Conservation (phyloP, 1,284 basidiomycete genomes). For the Jaminaea rosea region DNA sequence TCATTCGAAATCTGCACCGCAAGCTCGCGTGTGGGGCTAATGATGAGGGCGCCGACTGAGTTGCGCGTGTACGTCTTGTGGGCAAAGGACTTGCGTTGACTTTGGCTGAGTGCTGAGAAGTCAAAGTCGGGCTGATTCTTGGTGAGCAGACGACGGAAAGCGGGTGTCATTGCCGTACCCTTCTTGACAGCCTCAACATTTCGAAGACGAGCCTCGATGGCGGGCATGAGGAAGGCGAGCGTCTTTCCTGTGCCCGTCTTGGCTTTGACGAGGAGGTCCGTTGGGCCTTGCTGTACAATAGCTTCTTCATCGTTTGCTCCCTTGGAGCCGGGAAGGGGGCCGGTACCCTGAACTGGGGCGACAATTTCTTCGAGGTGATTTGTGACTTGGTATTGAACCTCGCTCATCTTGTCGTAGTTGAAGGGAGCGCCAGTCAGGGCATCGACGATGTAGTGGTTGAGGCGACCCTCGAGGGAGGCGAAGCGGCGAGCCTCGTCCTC, state of each 20-base stretch:
- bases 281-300: conserved; percentile 33
- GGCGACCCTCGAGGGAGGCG: conserved; percentile 24
- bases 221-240: conserved; percentile 45
- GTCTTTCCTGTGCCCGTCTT: conserved; percentile 47
- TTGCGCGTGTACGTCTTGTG: conserved; percentile 29
- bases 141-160: conserved; percentile 20
- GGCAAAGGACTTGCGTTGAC: conserved; percentile 13
- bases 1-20: conserved; percentile 89
- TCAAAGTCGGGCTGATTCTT: conserved; percentile 40
- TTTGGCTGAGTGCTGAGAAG: conserved; percentile 20
- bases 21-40: conserved; percentile 88
- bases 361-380: conserved; percentile 53
- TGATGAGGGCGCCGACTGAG: conserved; percentile 66
- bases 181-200: conserved; percentile 28
- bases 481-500: too few species aligned
- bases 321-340: conserved; percentile 12
- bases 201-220: conserved; percentile 40
- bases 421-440: conserved; percentile 56
- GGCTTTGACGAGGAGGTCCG: conserved; percentile 46
- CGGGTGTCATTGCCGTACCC: conserved; percentile 15
- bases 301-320: conserved; percentile 18
- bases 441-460: conserved; percentile 23
- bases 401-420: conserved; percentile 65
- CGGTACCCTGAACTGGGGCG: too few species aligned
- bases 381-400: conserved; percentile 75